Base-by-base conservation (phyloP, 441 rosid genomes). In the Jatropha podagrica region DNA sequence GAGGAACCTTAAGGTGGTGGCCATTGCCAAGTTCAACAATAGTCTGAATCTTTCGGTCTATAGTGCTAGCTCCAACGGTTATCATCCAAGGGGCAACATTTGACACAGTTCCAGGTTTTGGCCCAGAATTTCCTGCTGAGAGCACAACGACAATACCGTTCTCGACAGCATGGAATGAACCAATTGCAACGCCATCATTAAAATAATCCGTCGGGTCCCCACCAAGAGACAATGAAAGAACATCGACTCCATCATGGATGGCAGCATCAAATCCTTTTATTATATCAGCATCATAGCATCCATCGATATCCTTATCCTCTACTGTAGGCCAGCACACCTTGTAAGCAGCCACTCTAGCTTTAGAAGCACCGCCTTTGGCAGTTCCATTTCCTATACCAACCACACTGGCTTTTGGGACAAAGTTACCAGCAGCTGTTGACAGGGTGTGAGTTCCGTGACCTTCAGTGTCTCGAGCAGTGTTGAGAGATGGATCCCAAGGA, bases 361-460 rank as follows among this genome's bases (percentile, higher is more conserved):
- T 77, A 2, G 93, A 92, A 3, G 87, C 86, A 54, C 97, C 98
- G 0, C 98, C 98, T 17, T 90, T 82, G 0, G 94, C 92, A 0
- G 89, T 88, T 12, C 95, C 97, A 9, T 77, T 59, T 1, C 86
- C 93, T 8, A 88, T 41, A n/a, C 97, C 93, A 17, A 72, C 84
- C n/a, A 89, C 68, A 62, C 81, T 92, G 3, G 92, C 91, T 40
- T 76, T 79, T 0, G 76, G 69, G 59, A 95, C 91, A 0, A 83
- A 72, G 63, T 73, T 69, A 2, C 98, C 97, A 0, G 88, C 97
- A 0, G 88, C 91, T 4, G 87, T 95, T 58, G 98, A 92, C 26
- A 95, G 42, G 4, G 91, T 87, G 78, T 95, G 97, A 8, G 91
- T 90, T 48, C 97, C 97, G 18, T 95, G 98, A 55, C 98, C 98